A percentile compares a stretch with the other conserved stretches of the same genome.
Conservation (phyloP, 2,329 filamentous ascomycete genomes). For the Fusarium beomiforme region DNA sequence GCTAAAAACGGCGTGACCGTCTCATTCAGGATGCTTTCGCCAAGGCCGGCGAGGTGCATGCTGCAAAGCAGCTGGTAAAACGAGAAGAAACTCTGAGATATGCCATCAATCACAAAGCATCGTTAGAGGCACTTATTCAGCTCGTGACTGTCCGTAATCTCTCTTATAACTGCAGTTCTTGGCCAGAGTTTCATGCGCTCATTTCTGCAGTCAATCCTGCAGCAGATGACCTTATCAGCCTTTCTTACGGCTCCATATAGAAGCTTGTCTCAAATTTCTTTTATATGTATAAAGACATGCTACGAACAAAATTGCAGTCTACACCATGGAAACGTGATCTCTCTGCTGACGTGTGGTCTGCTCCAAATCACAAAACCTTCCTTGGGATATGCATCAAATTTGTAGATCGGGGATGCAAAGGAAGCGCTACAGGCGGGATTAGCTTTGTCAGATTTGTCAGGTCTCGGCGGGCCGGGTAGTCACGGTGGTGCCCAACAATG, state of each 20-base stretch:
- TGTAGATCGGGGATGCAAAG: background rate
- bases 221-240: background rate
- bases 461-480: background rate
- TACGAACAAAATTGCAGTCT: background rate
- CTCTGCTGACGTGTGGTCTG: background rate
- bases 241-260: background rate
- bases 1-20: no score
- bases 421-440: background rate
- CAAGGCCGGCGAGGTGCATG: no score
- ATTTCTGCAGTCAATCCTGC: background rate
- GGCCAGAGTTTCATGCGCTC: background rate
- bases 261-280: background rate
- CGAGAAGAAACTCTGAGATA: no score
- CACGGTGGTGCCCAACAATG: background rate
- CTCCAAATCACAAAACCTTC: background rate
- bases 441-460: background rate
- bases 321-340: background rate
- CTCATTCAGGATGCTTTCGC: no score
- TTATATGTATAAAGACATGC: background rate
- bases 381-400: background rate
- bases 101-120: no score
- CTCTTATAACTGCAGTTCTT: background rate
- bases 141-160: background rate
- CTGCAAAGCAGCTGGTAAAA: no score
- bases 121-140: no score